These are phyloP conservation scores for Ambrosia trifida DNA, from an alignment of 129 eudicot genomes.

Conservation along the genomic window DNA sequence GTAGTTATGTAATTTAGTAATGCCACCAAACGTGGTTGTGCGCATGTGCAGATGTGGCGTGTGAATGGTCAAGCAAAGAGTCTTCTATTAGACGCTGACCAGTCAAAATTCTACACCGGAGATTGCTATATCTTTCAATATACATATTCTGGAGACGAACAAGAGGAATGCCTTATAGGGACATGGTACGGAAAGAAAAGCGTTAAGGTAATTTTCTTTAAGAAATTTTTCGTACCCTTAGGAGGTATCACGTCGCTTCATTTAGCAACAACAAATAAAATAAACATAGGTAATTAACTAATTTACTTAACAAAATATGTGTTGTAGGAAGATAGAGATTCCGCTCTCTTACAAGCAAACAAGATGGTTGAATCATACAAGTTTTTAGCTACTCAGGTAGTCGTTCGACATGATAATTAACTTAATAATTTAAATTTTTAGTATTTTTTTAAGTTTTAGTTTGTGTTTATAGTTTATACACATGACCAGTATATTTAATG, in stretches of 20 bases:
- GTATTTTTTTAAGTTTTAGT: neutral
- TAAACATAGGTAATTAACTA: neutral
- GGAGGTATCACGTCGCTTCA: neutral
- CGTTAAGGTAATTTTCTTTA: conserved; percentile 49
- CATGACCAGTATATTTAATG: conserved; percentile 20
- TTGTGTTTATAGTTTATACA: conserved; percentile 17
- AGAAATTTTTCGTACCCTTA: neutral
- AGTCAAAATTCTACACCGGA: conserved; percentile 81
- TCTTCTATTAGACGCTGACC: conserved; percentile 56
- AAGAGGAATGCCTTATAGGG: conserved; percentile 79
- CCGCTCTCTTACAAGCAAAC: conserved; percentile 68
- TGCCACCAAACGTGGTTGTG: conserved; percentile 12
- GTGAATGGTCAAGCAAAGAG: conserved; percentile 66
- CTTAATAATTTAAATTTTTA: neutral
- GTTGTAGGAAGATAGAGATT: conserved; percentile 69
- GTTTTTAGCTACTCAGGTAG: conserved; percentile 79
- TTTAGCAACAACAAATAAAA: neutral
- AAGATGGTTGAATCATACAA: conserved; percentile 90
- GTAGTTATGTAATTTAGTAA: conserved; percentile 11
- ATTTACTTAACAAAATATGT: conserved; percentile 1
- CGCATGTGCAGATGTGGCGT: conserved; percentile 76
- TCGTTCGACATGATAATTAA: conserved; percentile 23
- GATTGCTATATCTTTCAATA: conserved; percentile 92
- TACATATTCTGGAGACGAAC: conserved; percentile 71
- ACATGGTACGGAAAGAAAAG: conserved; percentile 93